A percentile compares a stretch with the other conserved stretches of the same genome.
Conservation (phyloP, 768 basidiomycete species). For the Suillus alpinus region DNA sequence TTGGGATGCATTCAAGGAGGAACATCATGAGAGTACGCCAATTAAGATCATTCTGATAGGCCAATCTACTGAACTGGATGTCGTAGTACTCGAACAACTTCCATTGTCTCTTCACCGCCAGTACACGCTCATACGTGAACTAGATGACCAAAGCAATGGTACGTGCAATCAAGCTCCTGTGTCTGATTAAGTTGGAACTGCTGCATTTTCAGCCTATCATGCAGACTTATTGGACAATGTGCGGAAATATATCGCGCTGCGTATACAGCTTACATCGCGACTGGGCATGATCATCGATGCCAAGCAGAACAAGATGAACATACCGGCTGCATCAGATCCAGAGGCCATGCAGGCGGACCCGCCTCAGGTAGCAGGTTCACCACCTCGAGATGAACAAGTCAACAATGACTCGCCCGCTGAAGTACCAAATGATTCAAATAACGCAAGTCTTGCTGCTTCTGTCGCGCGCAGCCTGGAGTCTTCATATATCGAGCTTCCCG, state of each 20-base stretch:
- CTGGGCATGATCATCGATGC: background rate
- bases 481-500: background rate
- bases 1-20: conserved; percentile 76
- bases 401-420: background rate
- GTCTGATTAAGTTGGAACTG: conserved; percentile 6
- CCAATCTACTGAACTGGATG: conserved; percentile 1
- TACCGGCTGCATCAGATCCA: background rate
- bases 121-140: conserved; percentile 65
- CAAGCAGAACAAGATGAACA: background rate
- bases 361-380: conserved; percentile 1
- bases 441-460: background rate
- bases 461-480: background rate
- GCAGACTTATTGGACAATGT: conserved; percentile 42
- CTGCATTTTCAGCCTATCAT: conserved; percentile 34
- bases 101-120: conserved; percentile 73
- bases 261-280: conserved; percentile 24
- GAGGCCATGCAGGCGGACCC: conserved; percentile 1
- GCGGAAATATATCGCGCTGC: conserved; percentile 43
- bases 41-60: background rate
- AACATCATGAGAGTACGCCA: conserved; percentile 69
- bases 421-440: background rate
- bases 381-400: conserved; percentile 1
- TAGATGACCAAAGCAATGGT: conserved; percentile 68
- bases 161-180: conserved; percentile 11
- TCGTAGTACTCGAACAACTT: conserved; percentile 70